phyloP scores from a whole-genome alignment of 1,284 basidiomycete genomes.

The Leccinum angustisporum region DNA sequence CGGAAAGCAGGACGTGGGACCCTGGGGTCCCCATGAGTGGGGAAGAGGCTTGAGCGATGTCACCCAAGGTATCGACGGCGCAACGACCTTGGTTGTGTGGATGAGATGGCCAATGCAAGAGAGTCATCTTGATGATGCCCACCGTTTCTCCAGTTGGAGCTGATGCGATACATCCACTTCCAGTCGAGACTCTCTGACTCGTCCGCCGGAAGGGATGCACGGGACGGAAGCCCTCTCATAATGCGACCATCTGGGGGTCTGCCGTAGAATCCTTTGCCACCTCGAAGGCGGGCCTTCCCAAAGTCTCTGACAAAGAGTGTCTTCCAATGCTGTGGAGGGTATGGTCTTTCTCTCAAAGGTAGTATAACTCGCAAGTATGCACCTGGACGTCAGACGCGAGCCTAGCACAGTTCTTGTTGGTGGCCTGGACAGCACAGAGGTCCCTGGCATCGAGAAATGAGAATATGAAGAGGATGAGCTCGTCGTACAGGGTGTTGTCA shows the following conservation, averaged over 20 bases:
- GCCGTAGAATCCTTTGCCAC: constrained; percentile 57
- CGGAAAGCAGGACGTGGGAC: constrained; percentile 43
- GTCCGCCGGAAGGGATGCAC: constrained; percentile 35
- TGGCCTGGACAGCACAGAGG: constrained; percentile 61
- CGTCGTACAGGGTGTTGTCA: constrained; percentile 65
- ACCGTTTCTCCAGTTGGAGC: constrained; percentile 78
- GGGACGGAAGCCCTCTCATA: constrained; percentile 57
- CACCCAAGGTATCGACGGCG: constrained; percentile 22
- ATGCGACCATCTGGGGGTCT: constrained; percentile 54
- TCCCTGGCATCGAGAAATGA: constrained; percentile 65
- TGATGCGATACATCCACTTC: constrained; percentile 85
- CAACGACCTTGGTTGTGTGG: constrained; percentile 32
- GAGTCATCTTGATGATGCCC: constrained; percentile 30
- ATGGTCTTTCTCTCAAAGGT: constrained; percentile 2
- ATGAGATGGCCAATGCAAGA: constrained; percentile 21
- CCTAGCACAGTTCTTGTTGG: constrained; percentile 64
- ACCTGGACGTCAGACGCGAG: constrained; percentile 61
- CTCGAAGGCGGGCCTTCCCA: constrained; percentile 65
- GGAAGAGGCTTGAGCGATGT: background rate
- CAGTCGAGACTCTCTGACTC: constrained; percentile 50
- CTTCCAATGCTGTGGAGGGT: constrained; percentile 51
- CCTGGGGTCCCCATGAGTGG: constrained; percentile 5
- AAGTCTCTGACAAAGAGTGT: constrained; percentile 57
- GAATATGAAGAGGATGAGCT: constrained; percentile 72
- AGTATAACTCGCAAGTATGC: constrained; percentile 19